Percentiles rank a stretch among this genome's conserved stretches.
Evolutionary conservation across 306 rosid species (phyloP).

Genomic region (Argentina anserina): DNA sequence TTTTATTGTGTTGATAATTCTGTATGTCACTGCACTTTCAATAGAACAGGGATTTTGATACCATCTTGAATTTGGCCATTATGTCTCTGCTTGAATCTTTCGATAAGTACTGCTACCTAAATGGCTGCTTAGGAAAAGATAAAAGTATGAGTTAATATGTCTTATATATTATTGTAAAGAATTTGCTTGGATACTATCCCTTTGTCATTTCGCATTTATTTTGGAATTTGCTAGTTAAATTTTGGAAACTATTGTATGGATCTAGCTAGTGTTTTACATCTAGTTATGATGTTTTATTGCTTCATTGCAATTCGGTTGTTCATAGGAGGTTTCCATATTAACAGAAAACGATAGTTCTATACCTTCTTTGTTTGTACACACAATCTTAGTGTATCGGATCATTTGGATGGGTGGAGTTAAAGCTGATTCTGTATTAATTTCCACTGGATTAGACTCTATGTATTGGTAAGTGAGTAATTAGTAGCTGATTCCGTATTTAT

Average conservation of each 20-base stretch:
- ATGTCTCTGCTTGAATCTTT: not conserved
- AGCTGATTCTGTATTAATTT: not conserved
- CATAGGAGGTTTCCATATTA: not conserved
- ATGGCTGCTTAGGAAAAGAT: not conserved
- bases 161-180: not conserved
- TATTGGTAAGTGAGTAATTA: not conserved
- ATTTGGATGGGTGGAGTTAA: not conserved
- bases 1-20: not conserved
- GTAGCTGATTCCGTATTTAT: too few species aligned
- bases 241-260: not conserved
- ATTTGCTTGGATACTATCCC: not conserved
- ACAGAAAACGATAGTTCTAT: not conserved
- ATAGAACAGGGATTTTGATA: not conserved
- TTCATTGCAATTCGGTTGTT: not conserved
- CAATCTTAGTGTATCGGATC: too few species aligned
- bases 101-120: not conserved
- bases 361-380: not conserved
- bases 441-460: not conserved
- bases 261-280: not conserved
- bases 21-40: not conserved
- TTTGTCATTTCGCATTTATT: not conserved
- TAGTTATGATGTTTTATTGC: not conserved
- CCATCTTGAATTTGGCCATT: constrained; percentile 1
- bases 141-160: too few species aligned
- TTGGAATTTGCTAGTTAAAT: not conserved